These are phyloP conservation scores for Ophiostoma tasmaniense DNA, from an alignment of 2,329 filamentous ascomycete species.

Conservation along the genomic window DNA sequence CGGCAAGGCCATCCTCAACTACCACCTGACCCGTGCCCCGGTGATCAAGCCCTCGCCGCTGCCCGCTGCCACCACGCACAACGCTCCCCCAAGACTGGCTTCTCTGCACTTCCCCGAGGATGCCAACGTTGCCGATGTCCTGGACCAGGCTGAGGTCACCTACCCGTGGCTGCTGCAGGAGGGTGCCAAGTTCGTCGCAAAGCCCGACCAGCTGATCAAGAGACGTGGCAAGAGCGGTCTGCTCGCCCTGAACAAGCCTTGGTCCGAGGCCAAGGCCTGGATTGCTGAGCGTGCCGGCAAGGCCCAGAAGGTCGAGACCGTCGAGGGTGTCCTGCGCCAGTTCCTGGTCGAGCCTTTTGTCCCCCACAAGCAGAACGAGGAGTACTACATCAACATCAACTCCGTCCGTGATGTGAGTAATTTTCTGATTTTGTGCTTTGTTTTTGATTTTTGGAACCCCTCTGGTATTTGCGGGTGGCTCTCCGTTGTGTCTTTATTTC, in stretches of 20 bases:
- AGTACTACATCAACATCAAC: conserved; percentile 99
- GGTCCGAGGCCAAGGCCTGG: conserved; percentile 90
- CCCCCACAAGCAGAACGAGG: conserved; percentile 86
- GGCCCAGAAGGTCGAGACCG: conserved; percentile 85
- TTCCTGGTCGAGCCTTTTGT: conserved; percentile 99
- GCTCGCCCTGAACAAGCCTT: conserved; percentile 91
- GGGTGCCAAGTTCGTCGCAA: conserved; percentile 90
- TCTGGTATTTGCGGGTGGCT: background rate
- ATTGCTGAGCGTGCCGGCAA: conserved; percentile 87
- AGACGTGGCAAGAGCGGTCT: conserved; percentile 97
- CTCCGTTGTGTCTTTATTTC: background rate
- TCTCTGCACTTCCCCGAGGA: conserved; percentile 90
- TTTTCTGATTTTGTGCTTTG: background rate
- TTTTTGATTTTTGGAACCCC: background rate
- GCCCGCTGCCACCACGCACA: conserved; percentile 75
- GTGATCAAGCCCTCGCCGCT: conserved; percentile 98
- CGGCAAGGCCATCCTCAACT: conserved; percentile 99
- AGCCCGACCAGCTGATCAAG: conserved; percentile 99
- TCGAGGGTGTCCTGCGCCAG: conserved; percentile 78
- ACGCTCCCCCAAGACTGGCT: conserved; percentile 81
- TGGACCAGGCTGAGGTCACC: conserved; percentile 91
- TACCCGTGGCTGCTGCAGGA: conserved; percentile 88
- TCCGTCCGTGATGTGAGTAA: conserved; percentile 93
- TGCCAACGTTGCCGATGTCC: conserved; percentile 69
- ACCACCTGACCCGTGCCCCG: conserved; percentile 94